Evolutionary conservation across 495 filamentous ascomycete genomes (phyloP).

Genomic region (Trichoderma parareesei): DNA sequence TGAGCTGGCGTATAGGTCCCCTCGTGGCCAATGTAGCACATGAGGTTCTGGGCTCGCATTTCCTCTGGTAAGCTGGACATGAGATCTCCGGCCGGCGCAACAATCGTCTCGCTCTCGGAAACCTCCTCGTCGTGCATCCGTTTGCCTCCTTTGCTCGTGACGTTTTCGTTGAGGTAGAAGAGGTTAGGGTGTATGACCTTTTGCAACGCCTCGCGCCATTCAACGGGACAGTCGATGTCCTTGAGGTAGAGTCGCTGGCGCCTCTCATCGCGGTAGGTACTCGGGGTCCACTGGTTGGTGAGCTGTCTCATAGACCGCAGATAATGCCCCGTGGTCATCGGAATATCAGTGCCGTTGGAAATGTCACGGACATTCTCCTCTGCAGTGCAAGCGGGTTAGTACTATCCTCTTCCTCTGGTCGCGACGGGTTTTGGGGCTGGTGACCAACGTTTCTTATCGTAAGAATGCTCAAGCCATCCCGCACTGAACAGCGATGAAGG

Average conservation of each 20-base stretch:
- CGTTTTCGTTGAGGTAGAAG: constrained; percentile 80
- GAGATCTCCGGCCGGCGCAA: constrained; percentile 63
- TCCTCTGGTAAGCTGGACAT: constrained; percentile 84
- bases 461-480: constrained; percentile 66
- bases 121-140: constrained; percentile 36
- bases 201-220: constrained; percentile 74
- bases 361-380: constrained; percentile 69
- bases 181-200: constrained; percentile 67
- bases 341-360: constrained; percentile 54
- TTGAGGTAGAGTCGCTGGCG: constrained; percentile 88
- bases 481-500: constrained; percentile 63
- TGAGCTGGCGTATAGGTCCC: constrained; percentile 95
- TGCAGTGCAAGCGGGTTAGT: constrained; percentile 17
- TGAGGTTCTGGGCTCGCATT: constrained; percentile 90
- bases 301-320: constrained; percentile 72
- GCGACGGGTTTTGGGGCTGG: neutral
- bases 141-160: constrained; percentile 38
- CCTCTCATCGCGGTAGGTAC: constrained; percentile 58
- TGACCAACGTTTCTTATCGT: constrained; percentile 62
- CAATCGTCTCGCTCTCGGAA: constrained; percentile 35
- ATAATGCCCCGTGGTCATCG: constrained; percentile 81
- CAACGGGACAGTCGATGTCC: constrained; percentile 82
- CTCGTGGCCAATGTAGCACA: constrained; percentile 98
- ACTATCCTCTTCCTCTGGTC: neutral
- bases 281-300: constrained; percentile 60